A percentile compares a stretch with the other conserved stretches of the same genome.
phyloP scores from a whole-genome alignment of 2,329 filamentous ascomycete species.

The Arthrobotrys sinensis region DNA sequence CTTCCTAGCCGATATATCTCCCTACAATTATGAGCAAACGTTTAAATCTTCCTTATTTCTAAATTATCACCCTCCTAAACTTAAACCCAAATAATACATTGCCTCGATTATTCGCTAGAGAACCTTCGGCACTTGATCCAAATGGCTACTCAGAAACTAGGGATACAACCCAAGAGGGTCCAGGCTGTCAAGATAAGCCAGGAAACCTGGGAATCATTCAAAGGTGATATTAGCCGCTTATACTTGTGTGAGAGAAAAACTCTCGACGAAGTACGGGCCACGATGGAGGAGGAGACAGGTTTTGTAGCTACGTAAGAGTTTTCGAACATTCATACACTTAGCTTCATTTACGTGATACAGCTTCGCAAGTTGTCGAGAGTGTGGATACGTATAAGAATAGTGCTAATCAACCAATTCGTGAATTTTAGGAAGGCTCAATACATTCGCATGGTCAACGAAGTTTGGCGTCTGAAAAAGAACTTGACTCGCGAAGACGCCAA shows the following conservation, averaged over 20 bases:
- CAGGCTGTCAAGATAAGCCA: constrained; percentile 1
- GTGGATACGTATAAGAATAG: neutral
- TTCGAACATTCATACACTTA: neutral
- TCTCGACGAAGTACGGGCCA: constrained; percentile 2
- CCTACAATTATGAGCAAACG: too few relatives aligned
- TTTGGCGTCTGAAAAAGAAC: constrained; percentile 27
- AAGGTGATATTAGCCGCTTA: constrained; percentile 9
- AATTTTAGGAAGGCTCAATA: constrained; percentile 10
- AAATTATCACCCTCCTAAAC: too few relatives aligned
- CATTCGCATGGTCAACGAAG: constrained; percentile 22
- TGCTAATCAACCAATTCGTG: neutral
- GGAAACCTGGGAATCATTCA: constrained; percentile 5
- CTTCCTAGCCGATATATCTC: neutral
- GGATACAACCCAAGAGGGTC: neutral
- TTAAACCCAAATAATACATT: too few relatives aligned
- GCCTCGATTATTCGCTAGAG: neutral
- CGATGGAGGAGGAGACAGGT: neutral
- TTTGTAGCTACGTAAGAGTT: constrained; percentile 24
- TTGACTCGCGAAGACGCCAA: neutral
- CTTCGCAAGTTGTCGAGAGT: neutral
- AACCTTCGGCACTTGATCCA: too few relatives aligned
- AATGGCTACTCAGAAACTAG: neutral
- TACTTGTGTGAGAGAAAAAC: constrained; percentile 7
- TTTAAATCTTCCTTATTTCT: too few relatives aligned
- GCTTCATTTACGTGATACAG: neutral